Evolutionary conservation across 768 basidiomycete species (phyloP).

Genomic region (Rhodotorula graminis): DNA sequence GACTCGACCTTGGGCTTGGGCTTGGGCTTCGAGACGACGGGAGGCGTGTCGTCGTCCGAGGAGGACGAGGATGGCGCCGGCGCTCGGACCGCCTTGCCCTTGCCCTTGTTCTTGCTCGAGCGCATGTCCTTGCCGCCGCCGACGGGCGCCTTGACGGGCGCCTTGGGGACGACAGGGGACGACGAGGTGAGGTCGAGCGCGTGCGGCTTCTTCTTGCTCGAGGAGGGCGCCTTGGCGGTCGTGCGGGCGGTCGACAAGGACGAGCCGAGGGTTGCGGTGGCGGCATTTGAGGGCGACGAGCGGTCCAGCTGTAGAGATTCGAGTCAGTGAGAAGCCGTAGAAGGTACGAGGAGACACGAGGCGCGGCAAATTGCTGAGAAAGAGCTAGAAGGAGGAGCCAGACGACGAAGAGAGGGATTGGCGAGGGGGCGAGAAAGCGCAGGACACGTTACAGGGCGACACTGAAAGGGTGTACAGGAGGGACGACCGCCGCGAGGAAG

Average conservation of each 20-base stretch:
- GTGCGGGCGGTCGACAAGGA: not conserved
- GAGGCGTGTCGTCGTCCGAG: too few species aligned
- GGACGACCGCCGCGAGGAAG: too few species aligned
- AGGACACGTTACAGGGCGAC: too few species aligned
- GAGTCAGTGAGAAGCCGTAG: not conserved
- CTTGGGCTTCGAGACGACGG: too few species aligned
- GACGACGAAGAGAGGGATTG: too few species aligned
- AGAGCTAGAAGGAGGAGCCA: not conserved
- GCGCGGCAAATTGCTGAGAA: not conserved
- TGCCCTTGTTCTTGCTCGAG: not conserved
- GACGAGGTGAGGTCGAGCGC: not conserved
- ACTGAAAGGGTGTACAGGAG: too few species aligned
- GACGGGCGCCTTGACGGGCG: not conserved
- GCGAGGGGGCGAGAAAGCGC: too few species aligned
- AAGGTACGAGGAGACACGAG: not conserved
- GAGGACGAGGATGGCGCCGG: not conserved
- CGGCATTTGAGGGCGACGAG: too few species aligned
- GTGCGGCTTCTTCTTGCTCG: not conserved
- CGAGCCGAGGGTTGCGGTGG: too few species aligned
- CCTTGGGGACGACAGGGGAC: not conserved
- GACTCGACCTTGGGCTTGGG: too few species aligned
- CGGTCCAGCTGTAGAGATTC: too few species aligned
- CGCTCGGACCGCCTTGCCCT: not conserved
- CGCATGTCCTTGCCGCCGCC: not conserved
- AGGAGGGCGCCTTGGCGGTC: not conserved